Evolutionary conservation across 129 eudicot genomes (phyloP).

Genomic region (Artemisia annua): DNA sequence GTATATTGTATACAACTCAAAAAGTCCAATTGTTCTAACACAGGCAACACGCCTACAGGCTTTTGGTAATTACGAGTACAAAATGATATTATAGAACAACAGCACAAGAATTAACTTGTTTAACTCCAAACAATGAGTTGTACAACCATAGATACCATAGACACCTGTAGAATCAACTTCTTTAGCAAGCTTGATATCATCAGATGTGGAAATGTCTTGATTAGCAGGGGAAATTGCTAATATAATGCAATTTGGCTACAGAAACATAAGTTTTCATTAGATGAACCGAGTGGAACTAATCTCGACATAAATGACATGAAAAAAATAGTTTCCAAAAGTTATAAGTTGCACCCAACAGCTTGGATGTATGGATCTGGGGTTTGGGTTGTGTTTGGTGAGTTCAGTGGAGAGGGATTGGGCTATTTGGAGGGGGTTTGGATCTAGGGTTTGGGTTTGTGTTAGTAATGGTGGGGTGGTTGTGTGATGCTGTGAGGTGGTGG

Average conservation of each 20-base stretch:
- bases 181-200: conserved; percentile 97
- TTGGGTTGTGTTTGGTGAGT: no score
- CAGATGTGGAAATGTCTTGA: conserved; percentile 99
- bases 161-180: conserved; percentile 98
- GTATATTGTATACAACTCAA: conserved; percentile 8
- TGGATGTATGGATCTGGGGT: conserved; percentile 15
- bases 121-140: neutral
- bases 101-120: conserved; percentile 7
- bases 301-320: neutral
- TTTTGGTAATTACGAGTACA: conserved; percentile 11
- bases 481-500: no score
- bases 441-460: no score
- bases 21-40: neutral
- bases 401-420: no score
- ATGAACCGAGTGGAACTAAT: conserved; percentile 13
- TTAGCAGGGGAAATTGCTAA: no score
- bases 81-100: conserved; percentile 26
- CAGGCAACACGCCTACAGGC: conserved; percentile 6
- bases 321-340: neutral
- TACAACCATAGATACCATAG: no score
- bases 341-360: conserved; percentile 8
- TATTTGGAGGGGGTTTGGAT: no score
- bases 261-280: neutral
- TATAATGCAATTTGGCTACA: conserved; percentile 94
- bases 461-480: no score